Base-by-base conservation (phyloP, 345 rosid genomes). In the Brassica juncea region DNA sequence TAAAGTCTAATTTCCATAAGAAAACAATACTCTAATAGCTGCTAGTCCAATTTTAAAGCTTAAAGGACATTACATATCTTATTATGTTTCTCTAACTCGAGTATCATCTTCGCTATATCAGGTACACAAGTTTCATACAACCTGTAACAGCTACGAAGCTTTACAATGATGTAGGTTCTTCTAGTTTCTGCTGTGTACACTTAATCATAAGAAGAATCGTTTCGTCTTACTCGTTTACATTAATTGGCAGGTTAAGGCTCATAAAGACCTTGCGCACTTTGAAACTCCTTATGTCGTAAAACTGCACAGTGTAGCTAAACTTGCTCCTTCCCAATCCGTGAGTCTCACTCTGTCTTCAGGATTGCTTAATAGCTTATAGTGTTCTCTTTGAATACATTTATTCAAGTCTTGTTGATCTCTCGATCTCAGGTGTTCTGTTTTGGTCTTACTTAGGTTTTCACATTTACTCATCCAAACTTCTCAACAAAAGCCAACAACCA, bases 261-360 rank as follows among this genome's bases (percentile, higher is more conserved):
- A 90, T 83, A 91, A 88, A 78, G 99, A 95, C 84, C 78, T 93
- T 66, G 88, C 79, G 49, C 94, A 93, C 80, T 95, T 95, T 79
- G 99, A 95, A 86, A 95, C 97, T 81, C 92, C 99, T 67, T 95
- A 95, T 84, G 99, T 95, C 78, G 99, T 91, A 67, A 95, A 95
- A 75, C 61, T 95, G 79, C 99, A 93, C 82, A 93, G 88, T 74
- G 77, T 93, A 68, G 97, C 99, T 7, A 85, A 73, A 82, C 98
- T 95, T 73, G 86, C 99, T 75, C 91, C 97, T 80, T 83, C 93
- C 19, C 89, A 91, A 81, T 82, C 97, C 68, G 98, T 93, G 77
- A 88, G 98, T 80, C 2, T 80, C 66, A 25, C 42, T 65, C 74
- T 34, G 8, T 80, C 69, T 57, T 25, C 47, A 73, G 47, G 34